These are phyloP conservation scores for Hemisphaericaspora lyxosophila DNA, from an alignment of 1,139 yeast species.

Conservation along the genomic window DNA sequence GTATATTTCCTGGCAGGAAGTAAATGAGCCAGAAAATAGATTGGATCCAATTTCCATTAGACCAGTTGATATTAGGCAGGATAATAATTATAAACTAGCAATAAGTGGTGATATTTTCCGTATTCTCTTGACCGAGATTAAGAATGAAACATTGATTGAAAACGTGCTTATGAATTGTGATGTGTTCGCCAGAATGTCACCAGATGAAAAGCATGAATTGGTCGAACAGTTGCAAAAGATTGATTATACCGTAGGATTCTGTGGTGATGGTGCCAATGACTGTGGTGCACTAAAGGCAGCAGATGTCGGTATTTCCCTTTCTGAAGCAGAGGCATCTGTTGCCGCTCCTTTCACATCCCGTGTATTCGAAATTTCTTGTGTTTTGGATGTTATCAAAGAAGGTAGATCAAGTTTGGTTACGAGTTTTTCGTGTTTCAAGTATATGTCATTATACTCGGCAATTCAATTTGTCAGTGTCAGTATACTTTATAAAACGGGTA, in stretches of 20 bases:
- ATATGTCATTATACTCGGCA: conserved; percentile 95
- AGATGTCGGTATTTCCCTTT: conserved; percentile 90
- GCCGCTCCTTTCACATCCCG: conserved; percentile 98
- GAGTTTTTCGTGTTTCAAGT: conserved; percentile 94
- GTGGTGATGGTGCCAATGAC: conserved; percentile 98
- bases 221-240: conserved; percentile 81
- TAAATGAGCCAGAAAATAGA: conserved; percentile 49
- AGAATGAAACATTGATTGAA: conserved; percentile 44
- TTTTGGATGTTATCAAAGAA: conserved; percentile 83
- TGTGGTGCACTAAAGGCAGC: conserved; percentile 98
- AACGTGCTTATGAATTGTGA: conserved; percentile 70
- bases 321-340: conserved; percentile 98
- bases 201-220: conserved; percentile 95
- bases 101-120: conserved; percentile 92
- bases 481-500: conserved; percentile 80
- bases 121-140: conserved; percentile 58
- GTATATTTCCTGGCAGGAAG: conserved; percentile 62
- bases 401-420: conserved; percentile 95
- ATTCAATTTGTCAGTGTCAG: conserved; percentile 90
- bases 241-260: conserved; percentile 92
- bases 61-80: conserved; percentile 39
- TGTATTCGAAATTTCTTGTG: conserved; percentile 87
- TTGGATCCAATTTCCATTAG: conserved; percentile 65
- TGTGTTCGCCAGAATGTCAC: conserved; percentile 96
- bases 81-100: conserved; percentile 62